Conservation (phyloP, 1,139 yeast species). For the Debaryomyces singareniensis region DNA sequence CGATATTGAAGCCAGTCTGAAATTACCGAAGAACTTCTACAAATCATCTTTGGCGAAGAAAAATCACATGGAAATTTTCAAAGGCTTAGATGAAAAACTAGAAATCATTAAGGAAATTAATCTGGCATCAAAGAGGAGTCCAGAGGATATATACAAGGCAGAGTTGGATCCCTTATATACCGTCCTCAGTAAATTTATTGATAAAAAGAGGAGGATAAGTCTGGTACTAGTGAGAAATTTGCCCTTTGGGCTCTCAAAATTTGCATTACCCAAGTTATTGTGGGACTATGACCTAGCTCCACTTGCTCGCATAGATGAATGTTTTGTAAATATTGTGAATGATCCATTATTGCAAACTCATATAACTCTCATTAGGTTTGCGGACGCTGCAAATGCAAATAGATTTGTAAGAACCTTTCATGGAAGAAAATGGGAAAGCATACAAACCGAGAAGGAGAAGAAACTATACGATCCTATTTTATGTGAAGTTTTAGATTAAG, state of each 20-base stretch:
- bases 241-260: conserved; percentile 33
- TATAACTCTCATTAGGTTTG: conserved; percentile 40
- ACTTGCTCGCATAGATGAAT: conserved; percentile 7
- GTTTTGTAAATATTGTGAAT: conserved; percentile 17
- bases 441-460: conserved; percentile 22
- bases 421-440: conserved; percentile 38
- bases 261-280: conserved; percentile 24
- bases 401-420: conserved; percentile 52
- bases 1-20: conserved; percentile 7
- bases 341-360: conserved; percentile 25
- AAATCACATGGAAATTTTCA: conserved; percentile 10
- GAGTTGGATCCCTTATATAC: conserved; percentile 9
- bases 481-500: conserved; percentile 30
- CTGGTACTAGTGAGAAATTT: conserved; percentile 33
- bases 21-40: neutral
- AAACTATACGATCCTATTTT: conserved; percentile 31
- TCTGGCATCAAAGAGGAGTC: conserved; percentile 3
- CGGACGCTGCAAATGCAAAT: conserved; percentile 40
- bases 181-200: conserved; percentile 10
- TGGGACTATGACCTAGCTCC: conserved; percentile 36
- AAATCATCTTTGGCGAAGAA: conserved; percentile 2
- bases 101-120: conserved; percentile 5
- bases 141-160: conserved; percentile 4
- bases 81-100: conserved; percentile 8
- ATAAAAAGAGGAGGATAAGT: conserved; percentile 9